Base-by-base conservation (phyloP, 305 asterid genomes). In the Fraxinus baroniana region DNA sequence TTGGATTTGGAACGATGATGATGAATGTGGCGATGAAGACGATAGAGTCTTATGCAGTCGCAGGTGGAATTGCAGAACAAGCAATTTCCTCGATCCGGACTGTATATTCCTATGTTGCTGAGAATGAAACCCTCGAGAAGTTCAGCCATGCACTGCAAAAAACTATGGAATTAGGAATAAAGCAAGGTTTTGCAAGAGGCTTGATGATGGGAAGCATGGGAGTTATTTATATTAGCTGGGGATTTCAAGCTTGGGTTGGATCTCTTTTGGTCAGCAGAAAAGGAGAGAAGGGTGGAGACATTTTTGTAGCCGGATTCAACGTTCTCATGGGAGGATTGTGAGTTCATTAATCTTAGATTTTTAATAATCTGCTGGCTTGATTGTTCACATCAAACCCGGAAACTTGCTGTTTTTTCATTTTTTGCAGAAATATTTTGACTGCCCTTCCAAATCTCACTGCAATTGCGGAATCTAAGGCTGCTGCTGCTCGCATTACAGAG, bases 321-420 rank as follows among this genome's bases (percentile, higher is more conserved):
- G 92, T 94, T 49, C 94, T 93, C 80, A 93, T 94, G 95, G 95
- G 92, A 81, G 97, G 98, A 91, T 49, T 94, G 97, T 94, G 80
- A 92, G 97, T 91, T 76, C 2, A 8, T 49, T 13, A 57, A 77
- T 15, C 24, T 76, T 93, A 93, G 96, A 72, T 49, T 35, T 73
- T 74, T 30, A 12, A 60, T 22, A 46, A 33, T n/a, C 44, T 20
- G 39, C 77, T 64, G 41, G n/a, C 24, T 49, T 17, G 37, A 22
- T 81, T 2, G 33, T 39, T 57, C 3, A 80, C 15, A 8, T 57
- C 20, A 10, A 1, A 41, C n/a, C 32, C 52, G 5, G 2, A 93
- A 28, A 68, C 41, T 6, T 22, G 15, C 12, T 36, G 41, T 71
- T 24, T 76, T 17, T 46, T 71, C 94, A 96, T 5, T 5, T 46